Evolutionary conservation across 2,329 filamentous ascomycete species (phyloP), one percentile per base, ranked within the genome.

Genomic region (Fusarium anguioides): DNA sequence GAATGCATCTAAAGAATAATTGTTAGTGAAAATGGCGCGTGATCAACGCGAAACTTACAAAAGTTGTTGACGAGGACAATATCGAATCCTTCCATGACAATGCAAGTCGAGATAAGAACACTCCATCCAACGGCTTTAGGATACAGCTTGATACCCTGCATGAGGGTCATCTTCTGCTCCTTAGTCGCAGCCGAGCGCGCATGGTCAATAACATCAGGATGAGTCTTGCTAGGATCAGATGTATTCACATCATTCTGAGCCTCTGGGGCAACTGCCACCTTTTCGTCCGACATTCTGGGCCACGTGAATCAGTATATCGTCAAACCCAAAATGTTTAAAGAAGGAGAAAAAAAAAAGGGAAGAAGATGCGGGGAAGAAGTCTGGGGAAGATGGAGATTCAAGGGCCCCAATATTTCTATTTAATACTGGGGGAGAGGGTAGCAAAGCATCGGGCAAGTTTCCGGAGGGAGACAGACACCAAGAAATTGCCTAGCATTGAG

Each of bases 11-110:
- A 4, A 15, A 2, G 9, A 6, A 3, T 1, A 5, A 23, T 26
- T 2, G 21, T 55, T 17, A 52, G 52, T 8, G 5, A 17, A 15
- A 17, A 15, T 21, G 5, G 8, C 18, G 9, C 31, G 4, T 0
- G 12, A 2, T 8, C 3, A 6, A 14, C 11, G 3, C 1, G 3
- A 6, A 3, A 57, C 68, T 41, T 23, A 70, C 68, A 70, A 8
- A 70, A 70, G 36, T 71, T 71, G 51, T 70, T 70, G 1, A 70
- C 68, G 1, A 70, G 42, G 5, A 56, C 58, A 23, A 70, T 66
- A 4, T 70, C 68, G 5, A 69, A 70, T 10, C 68, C 68, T 42
- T 70, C 68, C 68, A 70, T 70, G 15, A 70, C 68, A 48, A 70
- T 70, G 18, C 64, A 70, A 10, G 68, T 70, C 2, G 68, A 70